A percentile compares a stretch with the other conserved stretches of the same genome.
Evolutionary conservation across 345 rosid genomes (phyloP).

Genomic region (Ceriops tagal): DNA sequence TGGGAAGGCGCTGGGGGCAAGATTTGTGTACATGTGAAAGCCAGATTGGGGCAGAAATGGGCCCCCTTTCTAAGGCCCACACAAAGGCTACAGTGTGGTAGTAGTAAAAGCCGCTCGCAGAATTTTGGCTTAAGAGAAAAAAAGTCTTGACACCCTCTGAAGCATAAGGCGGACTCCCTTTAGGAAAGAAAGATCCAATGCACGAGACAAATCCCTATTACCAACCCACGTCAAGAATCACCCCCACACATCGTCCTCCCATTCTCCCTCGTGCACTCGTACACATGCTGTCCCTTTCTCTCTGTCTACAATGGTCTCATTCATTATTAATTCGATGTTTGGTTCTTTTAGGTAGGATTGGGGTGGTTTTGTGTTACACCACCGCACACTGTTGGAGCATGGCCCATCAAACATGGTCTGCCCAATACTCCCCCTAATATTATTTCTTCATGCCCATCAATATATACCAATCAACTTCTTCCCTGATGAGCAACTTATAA

Average conservation of each 20-base stretch:
- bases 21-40: slow-evolving; percentile 20
- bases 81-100: slow-evolving; percentile 1
- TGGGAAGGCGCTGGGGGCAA: not conserved
- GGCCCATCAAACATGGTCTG: too few species aligned
- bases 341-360: too few species aligned
- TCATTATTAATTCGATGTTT: too few species aligned
- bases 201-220: slow-evolving; percentile 31
- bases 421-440: not conserved
- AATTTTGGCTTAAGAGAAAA: too few species aligned
- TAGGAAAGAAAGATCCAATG: slow-evolving; percentile 16
- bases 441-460: too few species aligned
- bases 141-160: too few species aligned
- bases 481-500: too few species aligned
- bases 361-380: not conserved
- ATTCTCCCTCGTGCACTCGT: too few species aligned
- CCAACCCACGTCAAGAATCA: slow-evolving; percentile 10
- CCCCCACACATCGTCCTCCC: not conserved
- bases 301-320: not conserved
- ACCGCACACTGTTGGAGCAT: too few species aligned
- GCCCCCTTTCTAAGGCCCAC: slow-evolving; percentile 13
- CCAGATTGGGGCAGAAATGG: slow-evolving; percentile 6
- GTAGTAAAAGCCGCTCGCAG: slow-evolving; percentile 4
- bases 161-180: too few species aligned
- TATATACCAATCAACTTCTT: too few species aligned
- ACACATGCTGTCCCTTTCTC: not conserved